Percentiles rank a stretch among this genome's conserved stretches.
These are phyloP conservation scores for Ensete ventricosum DNA, from an alignment of 176 grass and related monocot species.

Conservation along the genomic window DNA sequence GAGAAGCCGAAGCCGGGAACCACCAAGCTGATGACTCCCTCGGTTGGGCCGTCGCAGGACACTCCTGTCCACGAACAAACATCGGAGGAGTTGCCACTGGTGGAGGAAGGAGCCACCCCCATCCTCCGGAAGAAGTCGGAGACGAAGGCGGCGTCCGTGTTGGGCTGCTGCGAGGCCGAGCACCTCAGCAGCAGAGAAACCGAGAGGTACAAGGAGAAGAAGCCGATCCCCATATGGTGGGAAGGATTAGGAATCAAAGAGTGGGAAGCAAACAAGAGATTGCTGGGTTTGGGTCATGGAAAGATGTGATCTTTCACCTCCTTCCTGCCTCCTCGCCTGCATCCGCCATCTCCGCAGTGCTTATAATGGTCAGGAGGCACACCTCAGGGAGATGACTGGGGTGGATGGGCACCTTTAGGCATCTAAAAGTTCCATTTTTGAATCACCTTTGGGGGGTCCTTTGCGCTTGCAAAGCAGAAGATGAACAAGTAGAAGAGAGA, in stretches of 20 bases:
- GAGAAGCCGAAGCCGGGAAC: conserved; percentile 40
- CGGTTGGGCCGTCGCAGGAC: conserved; percentile 35
- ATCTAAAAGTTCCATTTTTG: conserved; percentile 9
- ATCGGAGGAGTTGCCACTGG: not conserved
- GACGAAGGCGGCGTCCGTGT: conserved; percentile 82
- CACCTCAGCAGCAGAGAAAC: conserved; percentile 1
- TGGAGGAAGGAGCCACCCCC: conserved; percentile 19
- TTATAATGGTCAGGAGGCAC: not conserved
- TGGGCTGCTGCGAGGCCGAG: conserved; percentile 48
- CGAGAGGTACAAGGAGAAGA: conserved; percentile 3
- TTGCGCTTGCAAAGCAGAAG: not conserved
- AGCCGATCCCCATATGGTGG: not conserved
- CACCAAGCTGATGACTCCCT: conserved; percentile 30
- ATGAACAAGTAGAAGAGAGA: too few relatives aligned
- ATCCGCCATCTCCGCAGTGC: too few relatives aligned
- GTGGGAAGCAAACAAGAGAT: not conserved
- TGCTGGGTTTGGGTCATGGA: not conserved
- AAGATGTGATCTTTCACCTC: not conserved
- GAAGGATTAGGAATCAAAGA: not conserved
- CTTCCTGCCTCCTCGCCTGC: not conserved
- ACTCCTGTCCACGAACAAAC: conserved; percentile 57
- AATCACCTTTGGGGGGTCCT: not conserved
- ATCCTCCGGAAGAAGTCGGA: conserved; percentile 51
- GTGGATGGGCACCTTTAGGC: not conserved
- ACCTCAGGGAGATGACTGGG: not conserved